Conservation (phyloP, 805 yeast species). For the Metschnikowia kofuensis region DNA sequence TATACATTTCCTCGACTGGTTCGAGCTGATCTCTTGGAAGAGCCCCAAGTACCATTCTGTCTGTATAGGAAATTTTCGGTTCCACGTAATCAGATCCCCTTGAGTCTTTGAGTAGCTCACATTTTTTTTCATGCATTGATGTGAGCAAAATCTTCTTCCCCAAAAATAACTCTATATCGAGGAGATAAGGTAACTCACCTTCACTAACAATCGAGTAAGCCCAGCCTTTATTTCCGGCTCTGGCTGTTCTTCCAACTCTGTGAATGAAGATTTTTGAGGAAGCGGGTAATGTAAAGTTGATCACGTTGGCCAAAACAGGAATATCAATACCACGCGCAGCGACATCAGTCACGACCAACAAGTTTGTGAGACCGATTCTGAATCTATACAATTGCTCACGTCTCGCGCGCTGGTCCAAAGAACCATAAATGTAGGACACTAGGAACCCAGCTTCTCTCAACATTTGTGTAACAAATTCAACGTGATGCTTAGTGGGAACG, state of each 20-base stretch:
- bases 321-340: slow-evolving; percentile 99
- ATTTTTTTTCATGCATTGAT: slow-evolving; percentile 62
- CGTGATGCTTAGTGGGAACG: slow-evolving; percentile 97
- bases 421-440: slow-evolving; percentile 87
- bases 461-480: slow-evolving; percentile 77
- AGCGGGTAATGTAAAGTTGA: slow-evolving; percentile 86
- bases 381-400: slow-evolving; percentile 82
- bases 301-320: slow-evolving; percentile 91
- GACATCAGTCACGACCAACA: slow-evolving; percentile 96
- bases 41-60: slow-evolving; percentile 78
- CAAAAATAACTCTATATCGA: slow-evolving; percentile 86
- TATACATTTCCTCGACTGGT: slow-evolving; percentile 66
- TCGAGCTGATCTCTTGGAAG: slow-evolving; percentile 75
- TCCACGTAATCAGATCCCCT: slow-evolving; percentile 43
- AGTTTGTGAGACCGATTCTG: slow-evolving; percentile 74
- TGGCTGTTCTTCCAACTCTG: slow-evolving; percentile 98
- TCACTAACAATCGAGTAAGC: slow-evolving; percentile 89
- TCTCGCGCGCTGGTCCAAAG: slow-evolving; percentile 94
- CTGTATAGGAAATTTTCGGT: slow-evolving; percentile 68
- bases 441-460: slow-evolving; percentile 80
- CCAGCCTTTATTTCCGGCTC: slow-evolving; percentile 98
- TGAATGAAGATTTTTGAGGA: slow-evolving; percentile 93
- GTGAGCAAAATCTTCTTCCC: slow-evolving; percentile 78
- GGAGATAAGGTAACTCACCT: slow-evolving; percentile 80
- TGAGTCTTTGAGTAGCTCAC: slow-evolving; percentile 48